Conservation (phyloP, 805 yeast species). For the Starmerella bombicola region DNA sequence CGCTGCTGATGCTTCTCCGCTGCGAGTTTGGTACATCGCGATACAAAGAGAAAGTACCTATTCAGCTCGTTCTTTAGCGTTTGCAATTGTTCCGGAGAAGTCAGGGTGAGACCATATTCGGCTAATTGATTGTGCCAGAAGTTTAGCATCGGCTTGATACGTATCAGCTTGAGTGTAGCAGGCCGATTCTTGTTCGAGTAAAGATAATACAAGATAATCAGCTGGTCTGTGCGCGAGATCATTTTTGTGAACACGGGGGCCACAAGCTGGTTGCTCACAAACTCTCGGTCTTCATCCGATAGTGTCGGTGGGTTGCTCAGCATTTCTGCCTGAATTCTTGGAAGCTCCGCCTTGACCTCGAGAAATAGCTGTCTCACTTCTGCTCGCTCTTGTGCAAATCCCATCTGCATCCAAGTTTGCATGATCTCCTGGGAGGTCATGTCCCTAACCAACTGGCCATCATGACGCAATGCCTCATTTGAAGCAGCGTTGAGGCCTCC, state of each 20-base stretch:
- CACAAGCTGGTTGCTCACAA: constrained; percentile 39
- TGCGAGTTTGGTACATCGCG: constrained; percentile 31
- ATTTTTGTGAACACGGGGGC: constrained; percentile 40
- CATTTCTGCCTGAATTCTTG: constrained; percentile 41
- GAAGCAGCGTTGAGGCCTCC: not conserved
- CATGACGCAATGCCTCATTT: not conserved
- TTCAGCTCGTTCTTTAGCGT: constrained; percentile 61
- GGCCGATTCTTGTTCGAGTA: constrained; percentile 55
- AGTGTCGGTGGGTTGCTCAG: constrained; percentile 50
- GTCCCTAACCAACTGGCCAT: constrained; percentile 12
- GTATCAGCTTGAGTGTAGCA: constrained; percentile 64
- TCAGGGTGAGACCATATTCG: constrained; percentile 46
- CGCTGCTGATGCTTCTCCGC: constrained; percentile 8
- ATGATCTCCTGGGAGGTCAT: constrained; percentile 15
- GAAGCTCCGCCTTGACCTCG: constrained; percentile 48
- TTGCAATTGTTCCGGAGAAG: constrained; percentile 58
- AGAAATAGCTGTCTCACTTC: constrained; percentile 48
- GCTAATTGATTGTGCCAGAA: constrained; percentile 60
- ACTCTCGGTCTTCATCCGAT: constrained; percentile 50
- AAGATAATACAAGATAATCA: constrained; percentile 66
- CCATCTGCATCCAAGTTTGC: constrained; percentile 30
- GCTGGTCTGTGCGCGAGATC: constrained; percentile 49
- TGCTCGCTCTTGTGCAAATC: constrained; percentile 48
- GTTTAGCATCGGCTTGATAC: constrained; percentile 65
- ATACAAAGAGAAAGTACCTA: constrained; percentile 61